A percentile compares a stretch with the other conserved stretches of the same genome.
phyloP scores from a whole-genome alignment of 106 monocot genomes.

The Dioscorea alata region DNA sequence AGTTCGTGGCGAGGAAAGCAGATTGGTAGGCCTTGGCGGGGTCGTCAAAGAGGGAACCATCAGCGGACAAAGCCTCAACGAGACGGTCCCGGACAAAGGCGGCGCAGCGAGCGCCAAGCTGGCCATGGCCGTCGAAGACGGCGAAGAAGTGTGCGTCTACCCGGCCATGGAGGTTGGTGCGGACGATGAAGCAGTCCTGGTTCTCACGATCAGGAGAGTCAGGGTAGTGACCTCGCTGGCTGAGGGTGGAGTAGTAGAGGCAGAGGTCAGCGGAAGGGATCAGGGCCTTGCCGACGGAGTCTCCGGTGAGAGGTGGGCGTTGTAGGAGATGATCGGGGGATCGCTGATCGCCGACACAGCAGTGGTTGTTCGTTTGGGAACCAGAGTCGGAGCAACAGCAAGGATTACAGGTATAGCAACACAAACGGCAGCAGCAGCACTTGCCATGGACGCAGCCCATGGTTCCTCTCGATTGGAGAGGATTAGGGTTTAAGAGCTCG shows the following conservation, averaged over 20 bases:
- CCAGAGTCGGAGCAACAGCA: too few relatives aligned
- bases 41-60: slow-evolving; percentile 29
- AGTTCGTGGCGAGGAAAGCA: slow-evolving; percentile 43
- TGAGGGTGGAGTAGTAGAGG: slow-evolving; percentile 52
- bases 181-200: slow-evolving; percentile 54
- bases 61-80: slow-evolving; percentile 23
- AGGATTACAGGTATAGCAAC: too few relatives aligned
- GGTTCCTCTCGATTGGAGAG: neutral
- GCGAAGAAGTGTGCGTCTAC: slow-evolving; percentile 73
- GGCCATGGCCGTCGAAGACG: slow-evolving; percentile 88
- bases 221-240: slow-evolving; percentile 67
- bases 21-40: slow-evolving; percentile 39
- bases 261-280: slow-evolving; percentile 34
- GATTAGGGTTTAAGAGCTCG: too few relatives aligned
- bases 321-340: neutral
- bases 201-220: slow-evolving; percentile 65
- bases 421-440: neutral
- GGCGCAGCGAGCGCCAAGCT: slow-evolving; percentile 58
- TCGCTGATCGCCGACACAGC: neutral
- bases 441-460: neutral
- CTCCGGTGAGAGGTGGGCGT: slow-evolving; percentile 14
- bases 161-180: slow-evolving; percentile 33
- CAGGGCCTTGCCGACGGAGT: slow-evolving; percentile 13
- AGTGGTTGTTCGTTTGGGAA: neutral
- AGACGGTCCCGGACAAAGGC: slow-evolving; percentile 48